Evolutionary conservation across 2,329 filamentous ascomycete species (phyloP), one percentile per base, ranked within the genome.

Genomic region (Pseudogymnoascus sp.): DNA sequence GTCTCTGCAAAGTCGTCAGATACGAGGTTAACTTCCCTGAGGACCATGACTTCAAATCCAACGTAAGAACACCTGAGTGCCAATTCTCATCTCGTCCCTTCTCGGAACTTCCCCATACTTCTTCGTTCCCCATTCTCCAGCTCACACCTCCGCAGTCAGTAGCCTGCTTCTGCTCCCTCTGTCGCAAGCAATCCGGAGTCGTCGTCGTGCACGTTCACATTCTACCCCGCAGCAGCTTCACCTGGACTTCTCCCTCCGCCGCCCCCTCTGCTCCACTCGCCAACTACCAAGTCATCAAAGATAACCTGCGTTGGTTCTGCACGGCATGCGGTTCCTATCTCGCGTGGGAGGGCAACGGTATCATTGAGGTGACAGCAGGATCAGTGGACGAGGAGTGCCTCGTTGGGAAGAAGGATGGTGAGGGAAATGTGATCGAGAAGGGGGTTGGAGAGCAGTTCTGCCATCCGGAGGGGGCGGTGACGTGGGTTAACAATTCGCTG

Each of bases 141-240:
- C n/a, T 56, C 50, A 56, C 50, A 56, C 8, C 2, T 26, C 6
- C 22, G 16, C 65, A 80, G 79, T 75, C 75, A 65, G 70, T 72
- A 53, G 82, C 78, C 4, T 85, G 82, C 69, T 81, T 84, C 67
- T 84, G 82, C 73, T 80, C 78, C 5, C 81, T 83, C 69, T 84
- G 81, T 71, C 81, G 82, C 68, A 80, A 80, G 63, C 76, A 79
- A 64, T 79, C 79, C 6, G 81, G 81, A 60, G 70, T 77, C 3
- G 75, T 84, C 62, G 71, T 82, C 67, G 75, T 78, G 65, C 71
- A 74, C 62, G 70, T 75, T 56, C 77, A 82, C 68, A 68, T 62
- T 3, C 68, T 81, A 0, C 75, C 75, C 4, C 62, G 70, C 65
- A 65, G 61, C 3, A 71, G 74, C 46, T 70, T 82, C 24, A 67